These are phyloP conservation scores for Schizopora paradoxa DNA, from an alignment of 1,284 basidiomycete genomes.

Conservation along the genomic window DNA sequence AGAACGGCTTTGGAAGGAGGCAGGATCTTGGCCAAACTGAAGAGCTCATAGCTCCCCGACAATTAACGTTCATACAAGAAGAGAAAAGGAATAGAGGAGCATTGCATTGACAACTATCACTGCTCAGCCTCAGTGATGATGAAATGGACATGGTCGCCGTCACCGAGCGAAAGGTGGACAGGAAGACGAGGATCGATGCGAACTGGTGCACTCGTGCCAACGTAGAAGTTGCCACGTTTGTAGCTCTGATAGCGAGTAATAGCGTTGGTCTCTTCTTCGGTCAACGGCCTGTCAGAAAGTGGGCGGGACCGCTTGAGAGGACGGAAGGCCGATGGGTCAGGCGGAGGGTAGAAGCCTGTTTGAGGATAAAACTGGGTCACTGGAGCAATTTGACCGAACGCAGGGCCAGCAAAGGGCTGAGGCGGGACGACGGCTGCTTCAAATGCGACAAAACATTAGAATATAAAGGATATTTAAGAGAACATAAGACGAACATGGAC, in stretches of 20 bases:
- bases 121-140: constrained; percentile 62
- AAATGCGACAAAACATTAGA: constrained; percentile 4
- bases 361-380: constrained; percentile 31
- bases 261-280: constrained; percentile 72
- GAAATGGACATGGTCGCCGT: constrained; percentile 76
- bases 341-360: constrained; percentile 45
- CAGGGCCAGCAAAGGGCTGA: too few species aligned
- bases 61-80: neutral
- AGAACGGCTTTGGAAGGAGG: too few species aligned
- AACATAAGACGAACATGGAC: constrained; percentile 9
- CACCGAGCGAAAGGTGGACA: constrained; percentile 67
- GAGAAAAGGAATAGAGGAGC: neutral
- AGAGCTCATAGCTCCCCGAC: too few species aligned
- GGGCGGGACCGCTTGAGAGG: constrained; percentile 68
- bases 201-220: constrained; percentile 57
- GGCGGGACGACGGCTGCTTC: constrained; percentile 3
- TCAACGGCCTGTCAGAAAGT: too few species aligned
- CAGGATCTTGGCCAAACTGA: too few species aligned
- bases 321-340: constrained; percentile 66
- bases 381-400: too few species aligned
- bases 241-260: constrained; percentile 79
- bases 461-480: neutral
- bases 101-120: constrained; percentile 19
- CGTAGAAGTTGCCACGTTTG: constrained; percentile 70
- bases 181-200: constrained; percentile 73